A percentile compares a stretch with the other conserved stretches of the same genome.
Conservation (phyloP, 306 rosid species). For the Arachis stenosperma region DNA sequence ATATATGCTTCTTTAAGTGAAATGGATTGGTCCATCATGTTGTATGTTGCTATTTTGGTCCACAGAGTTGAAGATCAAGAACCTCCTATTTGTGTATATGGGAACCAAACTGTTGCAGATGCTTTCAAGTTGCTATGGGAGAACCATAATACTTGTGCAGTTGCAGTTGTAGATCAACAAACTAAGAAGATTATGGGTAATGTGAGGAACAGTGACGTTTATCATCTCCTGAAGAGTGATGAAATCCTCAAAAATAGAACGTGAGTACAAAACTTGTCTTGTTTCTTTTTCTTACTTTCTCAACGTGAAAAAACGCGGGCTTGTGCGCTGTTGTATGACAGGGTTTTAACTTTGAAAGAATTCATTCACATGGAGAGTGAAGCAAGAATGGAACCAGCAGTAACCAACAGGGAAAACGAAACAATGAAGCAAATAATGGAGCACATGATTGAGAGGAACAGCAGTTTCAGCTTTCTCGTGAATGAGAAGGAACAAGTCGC, state of each 20-base stretch:
- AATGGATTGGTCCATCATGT: background rate
- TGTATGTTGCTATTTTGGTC: constrained; percentile 17
- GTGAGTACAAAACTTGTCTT: constrained; percentile 40
- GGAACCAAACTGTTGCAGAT: constrained; percentile 62
- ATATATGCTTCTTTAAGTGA: constrained; percentile 15
- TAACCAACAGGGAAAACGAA: constrained; percentile 52
- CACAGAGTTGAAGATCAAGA: constrained; percentile 60
- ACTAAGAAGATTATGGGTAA: constrained; percentile 59
- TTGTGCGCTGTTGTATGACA: constrained; percentile 30
- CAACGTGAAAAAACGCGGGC: constrained; percentile 8
- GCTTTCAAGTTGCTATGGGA: constrained; percentile 54
- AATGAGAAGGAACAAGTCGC: constrained; percentile 49
- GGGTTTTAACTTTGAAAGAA: constrained; percentile 51
- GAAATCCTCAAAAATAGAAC: constrained; percentile 46
- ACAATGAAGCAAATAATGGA: constrained; percentile 64
- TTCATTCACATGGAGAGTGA: constrained; percentile 52
- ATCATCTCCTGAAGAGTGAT: constrained; percentile 53
- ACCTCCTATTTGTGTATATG: constrained; percentile 51
- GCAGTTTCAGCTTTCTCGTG: constrained; percentile 57
- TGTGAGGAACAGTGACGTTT: constrained; percentile 55
- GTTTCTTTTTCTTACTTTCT: background rate
- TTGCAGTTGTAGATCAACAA: constrained; percentile 53
- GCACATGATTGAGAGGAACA: constrained; percentile 45
- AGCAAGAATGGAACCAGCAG: constrained; percentile 58
- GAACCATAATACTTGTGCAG: constrained; percentile 43